Conservation (phyloP, 441 rosid species). For the Pelargonium australe region DNA sequence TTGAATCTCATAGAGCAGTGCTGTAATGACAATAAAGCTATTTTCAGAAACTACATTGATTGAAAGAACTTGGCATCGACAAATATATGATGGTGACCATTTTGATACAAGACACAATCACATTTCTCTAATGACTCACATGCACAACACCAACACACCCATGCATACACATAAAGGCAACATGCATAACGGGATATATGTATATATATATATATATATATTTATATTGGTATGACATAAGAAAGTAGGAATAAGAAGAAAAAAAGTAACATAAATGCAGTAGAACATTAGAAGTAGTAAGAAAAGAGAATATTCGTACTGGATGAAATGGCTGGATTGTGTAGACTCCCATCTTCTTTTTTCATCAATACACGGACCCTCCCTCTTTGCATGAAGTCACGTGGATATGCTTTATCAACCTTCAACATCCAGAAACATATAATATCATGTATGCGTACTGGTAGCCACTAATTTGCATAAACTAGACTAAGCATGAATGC, state of each 20-base stretch:
- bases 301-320: constrained; percentile 36
- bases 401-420: constrained; percentile 94
- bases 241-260: not conserved
- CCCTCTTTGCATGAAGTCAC: constrained; percentile 94
- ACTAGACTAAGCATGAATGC: not conserved
- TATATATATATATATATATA: not conserved
- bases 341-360: constrained; percentile 75
- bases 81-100: not conserved
- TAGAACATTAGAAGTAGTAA: not conserved
- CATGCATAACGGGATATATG: not conserved
- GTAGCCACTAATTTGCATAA: not conserved
- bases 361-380: constrained; percentile 80
- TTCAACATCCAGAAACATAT: constrained; percentile 20
- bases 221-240: not conserved
- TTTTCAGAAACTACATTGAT: no score
- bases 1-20: no score
- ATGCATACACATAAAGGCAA: not conserved
- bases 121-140: not conserved
- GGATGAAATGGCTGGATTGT: constrained; percentile 70
- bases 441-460: not conserved
- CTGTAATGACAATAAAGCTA: no score
- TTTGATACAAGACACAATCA: not conserved
- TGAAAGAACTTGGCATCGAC: no score
- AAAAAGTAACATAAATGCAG: not conserved
- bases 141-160: not conserved